A percentile compares a stretch with the other conserved stretches of the same genome.
phyloP scores from a whole-genome alignment of 768 basidiomycete species.

The Boletus pseudopeckii region DNA sequence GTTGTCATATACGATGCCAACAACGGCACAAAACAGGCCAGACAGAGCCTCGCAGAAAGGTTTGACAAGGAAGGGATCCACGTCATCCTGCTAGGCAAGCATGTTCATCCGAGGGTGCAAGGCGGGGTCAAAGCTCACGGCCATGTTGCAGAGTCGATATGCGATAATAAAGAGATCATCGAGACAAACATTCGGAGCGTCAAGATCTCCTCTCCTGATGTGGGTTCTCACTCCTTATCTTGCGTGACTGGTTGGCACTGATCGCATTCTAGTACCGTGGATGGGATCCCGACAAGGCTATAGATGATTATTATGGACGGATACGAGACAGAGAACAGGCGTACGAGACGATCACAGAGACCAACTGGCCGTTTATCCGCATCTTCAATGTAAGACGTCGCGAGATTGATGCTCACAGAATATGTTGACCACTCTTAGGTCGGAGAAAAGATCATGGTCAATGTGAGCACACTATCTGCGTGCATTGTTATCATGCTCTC shows the following conservation, averaged over 20 bases:
- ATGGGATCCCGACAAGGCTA: slow-evolving; percentile 91
- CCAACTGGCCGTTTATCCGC: slow-evolving; percentile 89
- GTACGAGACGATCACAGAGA: slow-evolving; percentile 91
- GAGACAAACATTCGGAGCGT: slow-evolving; percentile 93
- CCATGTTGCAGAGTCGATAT: slow-evolving; percentile 67
- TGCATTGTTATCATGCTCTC: not conserved
- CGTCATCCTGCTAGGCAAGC: slow-evolving; percentile 85
- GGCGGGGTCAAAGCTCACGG: not conserved
- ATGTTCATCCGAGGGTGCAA: not conserved
- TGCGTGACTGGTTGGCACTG: not conserved
- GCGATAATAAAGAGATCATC: slow-evolving; percentile 90
- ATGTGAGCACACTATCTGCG: slow-evolving; percentile 47
- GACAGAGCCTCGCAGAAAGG: slow-evolving; percentile 75
- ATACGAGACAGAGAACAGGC: slow-evolving; percentile 82
- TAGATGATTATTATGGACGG: slow-evolving; percentile 88
- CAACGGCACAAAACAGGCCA: slow-evolving; percentile 68
- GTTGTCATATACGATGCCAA: slow-evolving; percentile 99
- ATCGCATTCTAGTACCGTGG: slow-evolving; percentile 65
- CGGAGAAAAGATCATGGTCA: slow-evolving; percentile 94
- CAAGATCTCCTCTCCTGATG: slow-evolving; percentile 98
- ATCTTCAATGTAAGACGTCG: slow-evolving; percentile 72
- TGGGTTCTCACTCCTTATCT: slow-evolving; percentile 38
- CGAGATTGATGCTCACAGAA: not conserved
- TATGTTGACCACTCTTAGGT: slow-evolving; percentile 47
- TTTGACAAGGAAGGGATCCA: slow-evolving; percentile 86